phyloP scores from a whole-genome alignment of 2,329 filamentous ascomycete species.

The Calonectria hawksworthii region DNA sequence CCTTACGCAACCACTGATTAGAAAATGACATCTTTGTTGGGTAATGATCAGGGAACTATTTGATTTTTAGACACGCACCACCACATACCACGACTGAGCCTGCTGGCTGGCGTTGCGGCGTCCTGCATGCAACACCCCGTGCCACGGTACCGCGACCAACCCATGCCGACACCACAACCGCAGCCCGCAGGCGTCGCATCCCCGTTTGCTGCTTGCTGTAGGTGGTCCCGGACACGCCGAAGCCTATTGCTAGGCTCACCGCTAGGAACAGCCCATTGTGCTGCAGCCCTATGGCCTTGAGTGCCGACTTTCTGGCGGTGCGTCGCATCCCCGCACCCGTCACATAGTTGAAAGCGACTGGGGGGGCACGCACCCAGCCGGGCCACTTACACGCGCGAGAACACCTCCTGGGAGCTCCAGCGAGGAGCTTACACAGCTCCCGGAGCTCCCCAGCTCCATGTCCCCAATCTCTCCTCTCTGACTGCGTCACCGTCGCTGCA shows the following conservation, averaged over 20 bases:
- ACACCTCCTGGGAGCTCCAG: not conserved
- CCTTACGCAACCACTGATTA: not conserved
- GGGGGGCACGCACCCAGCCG: not conserved
- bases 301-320: slow-evolving; percentile 29
- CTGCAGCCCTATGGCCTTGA: slow-evolving; percentile 44
- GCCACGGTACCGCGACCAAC: slow-evolving; percentile 16
- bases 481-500: not conserved
- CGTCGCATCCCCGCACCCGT: slow-evolving; percentile 19
- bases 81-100: not conserved
- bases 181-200: slow-evolving; percentile 15
- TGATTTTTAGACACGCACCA: not conserved
- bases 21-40: not conserved
- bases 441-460: not conserved
- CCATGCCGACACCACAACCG: slow-evolving; percentile 27
- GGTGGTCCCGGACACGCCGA: slow-evolving; percentile 42
- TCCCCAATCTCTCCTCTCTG: not conserved
- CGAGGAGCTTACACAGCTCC: not conserved
- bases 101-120: not conserved
- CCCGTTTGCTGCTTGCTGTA: slow-evolving; percentile 7
- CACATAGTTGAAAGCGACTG: not conserved
- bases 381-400: slow-evolving; percentile 10
- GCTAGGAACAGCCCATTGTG: slow-evolving; percentile 38
- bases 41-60: slow-evolving; percentile 5
- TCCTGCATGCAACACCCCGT: slow-evolving; percentile 22
- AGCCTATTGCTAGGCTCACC: slow-evolving; percentile 42